Evolutionary conservation across 2,329 filamentous ascomycete species (phyloP).

Genomic region (Periconia sp.): DNA sequence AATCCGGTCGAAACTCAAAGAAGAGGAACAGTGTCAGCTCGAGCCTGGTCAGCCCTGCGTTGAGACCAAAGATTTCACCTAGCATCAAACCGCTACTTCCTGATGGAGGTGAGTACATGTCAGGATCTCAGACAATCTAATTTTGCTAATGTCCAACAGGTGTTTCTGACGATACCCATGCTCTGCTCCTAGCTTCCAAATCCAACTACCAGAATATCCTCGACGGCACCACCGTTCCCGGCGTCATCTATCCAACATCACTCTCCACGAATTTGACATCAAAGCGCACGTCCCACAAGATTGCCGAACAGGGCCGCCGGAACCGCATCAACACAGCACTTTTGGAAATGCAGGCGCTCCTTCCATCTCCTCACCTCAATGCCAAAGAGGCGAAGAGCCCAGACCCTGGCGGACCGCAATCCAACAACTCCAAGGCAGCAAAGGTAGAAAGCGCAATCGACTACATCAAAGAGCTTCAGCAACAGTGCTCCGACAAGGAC

Average conservation of each 20-base stretch:
- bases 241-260: slow-evolving; percentile 87
- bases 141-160: slow-evolving; percentile 36
- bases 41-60: slow-evolving; percentile 81
- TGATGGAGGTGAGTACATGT: slow-evolving; percentile 62
- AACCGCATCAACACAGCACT: slow-evolving; percentile 95
- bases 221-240: slow-evolving; percentile 88
- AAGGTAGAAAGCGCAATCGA: slow-evolving; percentile 97
- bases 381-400: slow-evolving; percentile 43
- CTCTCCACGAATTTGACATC: slow-evolving; percentile 93
- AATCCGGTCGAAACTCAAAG: slow-evolving; percentile 36
- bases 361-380: slow-evolving; percentile 64
- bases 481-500: slow-evolving; percentile 71
- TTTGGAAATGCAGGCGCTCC: slow-evolving; percentile 84
- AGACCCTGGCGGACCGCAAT: slow-evolving; percentile 41
- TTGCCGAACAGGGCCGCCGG: slow-evolving; percentile 92
- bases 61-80: slow-evolving; percentile 88
- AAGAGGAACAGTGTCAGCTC: slow-evolving; percentile 63
- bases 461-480: slow-evolving; percentile 86
- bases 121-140: not conserved
- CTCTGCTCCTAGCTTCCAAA: slow-evolving; percentile 86
- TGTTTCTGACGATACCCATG: slow-evolving; percentile 64
- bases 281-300: slow-evolving; percentile 96
- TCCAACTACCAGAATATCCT: slow-evolving; percentile 98
- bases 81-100: slow-evolving; percentile 92
- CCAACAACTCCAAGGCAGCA: slow-evolving; percentile 78